Conservation (phyloP, 108 stramenopile species). For the Skeletonema marinoi region DNA sequence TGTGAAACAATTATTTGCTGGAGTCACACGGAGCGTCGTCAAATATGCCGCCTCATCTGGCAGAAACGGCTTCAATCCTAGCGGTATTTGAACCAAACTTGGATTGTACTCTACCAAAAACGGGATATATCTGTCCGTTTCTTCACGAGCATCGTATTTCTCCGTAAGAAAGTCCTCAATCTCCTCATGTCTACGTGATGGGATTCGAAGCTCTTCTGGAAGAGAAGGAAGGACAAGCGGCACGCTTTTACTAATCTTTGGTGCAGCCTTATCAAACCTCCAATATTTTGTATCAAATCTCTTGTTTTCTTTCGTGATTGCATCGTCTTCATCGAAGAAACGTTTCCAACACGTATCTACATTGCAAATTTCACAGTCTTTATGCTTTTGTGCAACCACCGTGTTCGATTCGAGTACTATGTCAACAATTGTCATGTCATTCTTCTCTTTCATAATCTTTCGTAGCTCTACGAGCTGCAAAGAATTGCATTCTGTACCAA, state of each 20-base stretch:
- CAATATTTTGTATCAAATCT: slow-evolving; percentile 12
- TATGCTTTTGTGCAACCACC: not conserved
- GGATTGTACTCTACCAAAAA: slow-evolving; percentile 45
- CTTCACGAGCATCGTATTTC: slow-evolving; percentile 1
- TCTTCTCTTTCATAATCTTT: too few relatives aligned
- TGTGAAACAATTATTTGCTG: slow-evolving; percentile 38
- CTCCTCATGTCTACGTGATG: slow-evolving; percentile 26
- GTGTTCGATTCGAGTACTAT: slow-evolving; percentile 2
- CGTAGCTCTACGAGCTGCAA: too few relatives aligned
- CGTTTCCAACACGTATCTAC: slow-evolving; percentile 13
- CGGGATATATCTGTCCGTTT: not conserved
- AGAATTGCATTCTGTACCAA: slow-evolving; percentile 2
- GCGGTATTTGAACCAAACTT: slow-evolving; percentile 23
- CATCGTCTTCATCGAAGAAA: not conserved
- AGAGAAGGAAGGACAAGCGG: slow-evolving; percentile 24
- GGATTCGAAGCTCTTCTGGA: slow-evolving; percentile 24
- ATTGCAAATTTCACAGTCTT: slow-evolving; percentile 16
- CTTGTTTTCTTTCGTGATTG: not conserved
- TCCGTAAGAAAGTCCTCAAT: slow-evolving; percentile 15
- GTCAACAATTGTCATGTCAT: too few relatives aligned
- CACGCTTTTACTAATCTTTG: slow-evolving; percentile 25
- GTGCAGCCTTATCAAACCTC: slow-evolving; percentile 26
- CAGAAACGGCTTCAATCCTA: not conserved
- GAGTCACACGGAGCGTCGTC: slow-evolving; percentile 33
- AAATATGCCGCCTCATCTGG: slow-evolving; percentile 33